Evolutionary conservation across 805 yeast species (phyloP), one percentile per base, ranked within the genome.

Genomic region (Candida fluviatilis): DNA sequence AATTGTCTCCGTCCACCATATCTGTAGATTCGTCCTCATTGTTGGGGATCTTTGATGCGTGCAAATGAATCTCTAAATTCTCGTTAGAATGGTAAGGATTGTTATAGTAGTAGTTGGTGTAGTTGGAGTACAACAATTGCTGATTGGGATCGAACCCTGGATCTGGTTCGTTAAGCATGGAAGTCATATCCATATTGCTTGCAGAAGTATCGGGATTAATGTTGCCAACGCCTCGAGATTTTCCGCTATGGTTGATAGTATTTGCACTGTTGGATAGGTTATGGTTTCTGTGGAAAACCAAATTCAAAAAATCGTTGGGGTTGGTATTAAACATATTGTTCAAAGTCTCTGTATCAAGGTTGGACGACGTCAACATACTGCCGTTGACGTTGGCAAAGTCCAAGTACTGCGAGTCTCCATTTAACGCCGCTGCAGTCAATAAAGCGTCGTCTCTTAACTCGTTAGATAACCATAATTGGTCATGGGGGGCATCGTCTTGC

Each of bases 391-490:
- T 55, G 61, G 76, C 67, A 50, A 78, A 65, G 36, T 80, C 84
- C 15, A 78, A 58, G 42, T 77, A 75, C 40, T 76, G 78, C 4
- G 77, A 69, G 41, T 76, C 82, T 35, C 81, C 80, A 41, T 75
- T 75, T 35, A 50, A 76, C 0, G 90, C 89, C 4, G 86, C 82
- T 0, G 89, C 89, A 0, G 89, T 81, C 43, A 83, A 60, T 18
- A 83, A 58, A 0, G 88, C 89, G 49, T 83, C 89, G 46, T 80
- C 87, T 36, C 84, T 55, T 33, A 83, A 63, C 51, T 83, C 90
- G 39, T 75, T 78, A 12, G 88, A 79, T 16, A 83, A 65, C 88
- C 88, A 82, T 47, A 80, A 78, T 39, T 75, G 75, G 37, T 78
- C 82, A 26, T 65, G 63, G 4, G 58, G 49, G 34, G 42, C 46